Evolutionary conservation across 345 rosid genomes (phyloP).

Genomic region (Garcia nutans): DNA sequence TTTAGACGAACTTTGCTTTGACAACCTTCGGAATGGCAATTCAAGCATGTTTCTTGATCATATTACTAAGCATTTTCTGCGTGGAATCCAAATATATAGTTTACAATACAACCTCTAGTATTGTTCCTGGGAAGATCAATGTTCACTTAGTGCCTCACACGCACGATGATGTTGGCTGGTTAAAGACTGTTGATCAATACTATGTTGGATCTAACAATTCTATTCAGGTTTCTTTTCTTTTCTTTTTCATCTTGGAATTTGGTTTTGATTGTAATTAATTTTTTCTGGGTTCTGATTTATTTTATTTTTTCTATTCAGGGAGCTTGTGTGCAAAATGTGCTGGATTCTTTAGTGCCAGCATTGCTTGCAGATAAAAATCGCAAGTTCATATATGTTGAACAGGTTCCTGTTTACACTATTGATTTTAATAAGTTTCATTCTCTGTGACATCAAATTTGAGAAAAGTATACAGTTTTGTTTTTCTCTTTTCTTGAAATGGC

Average conservation of each 20-base stretch:
- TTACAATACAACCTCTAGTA: conserved; percentile 40
- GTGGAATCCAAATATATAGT: conserved; percentile 44
- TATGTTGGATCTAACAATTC: conserved; percentile 61
- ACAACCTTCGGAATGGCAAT: conserved; percentile 26
- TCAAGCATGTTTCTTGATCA: conserved; percentile 22
- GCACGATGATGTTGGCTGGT: conserved; percentile 64
- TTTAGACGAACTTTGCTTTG: background rate
- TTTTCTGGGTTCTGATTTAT: background rate
- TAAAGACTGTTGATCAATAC: conserved; percentile 58
- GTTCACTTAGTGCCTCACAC: conserved; percentile 61
- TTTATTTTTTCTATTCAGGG: conserved; percentile 32
- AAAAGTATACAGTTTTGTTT: background rate
- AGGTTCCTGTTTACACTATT: conserved; percentile 25
- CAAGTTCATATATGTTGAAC: conserved; percentile 57
- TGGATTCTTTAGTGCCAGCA: conserved; percentile 54
- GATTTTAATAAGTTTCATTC: background rate
- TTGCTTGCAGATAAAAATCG: conserved; percentile 50
- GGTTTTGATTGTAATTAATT: background rate
- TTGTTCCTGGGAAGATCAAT: conserved; percentile 49
- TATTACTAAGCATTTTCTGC: conserved; percentile 13
- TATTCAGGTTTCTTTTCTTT: conserved; percentile 39
- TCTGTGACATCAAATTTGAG: background rate
- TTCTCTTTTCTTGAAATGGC: background rate
- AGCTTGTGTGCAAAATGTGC: conserved; percentile 51
- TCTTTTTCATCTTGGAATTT: background rate